Conservation (phyloP, 106 monocot species). For the Dioscorea alata region DNA sequence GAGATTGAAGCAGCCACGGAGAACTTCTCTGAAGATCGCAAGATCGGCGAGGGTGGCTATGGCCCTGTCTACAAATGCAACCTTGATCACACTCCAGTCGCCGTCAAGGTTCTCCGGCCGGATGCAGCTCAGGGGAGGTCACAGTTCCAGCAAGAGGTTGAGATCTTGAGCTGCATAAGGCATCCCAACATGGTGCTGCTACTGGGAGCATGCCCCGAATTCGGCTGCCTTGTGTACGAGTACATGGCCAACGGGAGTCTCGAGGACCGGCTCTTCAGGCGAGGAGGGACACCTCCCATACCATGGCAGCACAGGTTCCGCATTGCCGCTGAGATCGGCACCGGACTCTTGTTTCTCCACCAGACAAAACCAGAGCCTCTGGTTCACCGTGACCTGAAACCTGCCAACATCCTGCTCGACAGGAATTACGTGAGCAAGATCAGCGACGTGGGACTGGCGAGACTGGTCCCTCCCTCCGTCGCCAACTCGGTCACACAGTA, state of each 20-base stretch:
- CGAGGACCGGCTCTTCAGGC: slow-evolving; percentile 46
- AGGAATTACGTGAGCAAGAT: slow-evolving; percentile 66
- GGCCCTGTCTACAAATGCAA: slow-evolving; percentile 38
- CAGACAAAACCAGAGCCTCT: slow-evolving; percentile 64
- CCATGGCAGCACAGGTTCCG: slow-evolving; percentile 64
- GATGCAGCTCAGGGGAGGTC: slow-evolving; percentile 42
- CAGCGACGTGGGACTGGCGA: slow-evolving; percentile 55
- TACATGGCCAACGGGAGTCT: slow-evolving; percentile 75
- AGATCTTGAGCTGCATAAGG: slow-evolving; percentile 68
- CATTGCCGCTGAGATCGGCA: slow-evolving; percentile 60
- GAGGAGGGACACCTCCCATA: slow-evolving; percentile 36
- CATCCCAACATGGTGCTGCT: slow-evolving; percentile 79
- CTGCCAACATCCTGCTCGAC: slow-evolving; percentile 67
- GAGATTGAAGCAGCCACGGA: slow-evolving; percentile 59
- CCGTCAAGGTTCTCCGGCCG: slow-evolving; percentile 34
- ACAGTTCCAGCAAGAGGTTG: slow-evolving; percentile 51
- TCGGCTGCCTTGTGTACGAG: slow-evolving; percentile 69
- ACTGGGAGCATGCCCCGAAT: slow-evolving; percentile 66
- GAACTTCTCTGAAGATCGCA: slow-evolving; percentile 24
- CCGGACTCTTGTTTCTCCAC: slow-evolving; percentile 63
- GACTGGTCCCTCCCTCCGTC: slow-evolving; percentile 45
- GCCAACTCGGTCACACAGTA: slow-evolving; percentile 57
- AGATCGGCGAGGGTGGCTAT: slow-evolving; percentile 66
- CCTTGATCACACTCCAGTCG: slow-evolving; percentile 36
- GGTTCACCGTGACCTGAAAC: slow-evolving; percentile 67